A percentile compares a stretch with the other conserved stretches of the same genome.
phyloP scores from a whole-genome alignment of 345 rosid genomes.

The Eutrema yunnanense region DNA sequence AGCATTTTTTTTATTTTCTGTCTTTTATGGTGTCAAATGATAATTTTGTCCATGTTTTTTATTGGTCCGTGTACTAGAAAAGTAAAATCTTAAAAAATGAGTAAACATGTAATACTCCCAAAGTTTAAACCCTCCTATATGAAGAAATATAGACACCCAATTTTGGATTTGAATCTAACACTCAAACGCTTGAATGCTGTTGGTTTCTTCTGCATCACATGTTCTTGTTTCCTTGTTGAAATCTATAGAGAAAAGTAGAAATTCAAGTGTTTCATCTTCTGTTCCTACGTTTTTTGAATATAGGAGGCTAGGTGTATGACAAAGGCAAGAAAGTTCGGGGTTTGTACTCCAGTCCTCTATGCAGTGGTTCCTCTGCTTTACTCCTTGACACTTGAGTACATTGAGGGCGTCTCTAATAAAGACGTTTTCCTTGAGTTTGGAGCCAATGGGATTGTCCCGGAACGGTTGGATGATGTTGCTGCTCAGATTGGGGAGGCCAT shows the following conservation, averaged over 20 bases:
- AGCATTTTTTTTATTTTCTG: no score
- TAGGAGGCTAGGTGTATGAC: conserved; percentile 98
- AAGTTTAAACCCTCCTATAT: no score
- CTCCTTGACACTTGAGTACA: conserved; percentile 73
- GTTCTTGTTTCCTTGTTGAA: neutral
- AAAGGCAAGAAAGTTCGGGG: conserved; percentile 88
- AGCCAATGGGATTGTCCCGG: conserved; percentile 50
- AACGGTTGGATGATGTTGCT: conserved; percentile 65
- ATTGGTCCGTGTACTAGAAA: no score
- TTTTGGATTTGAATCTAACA: conserved; percentile 79
- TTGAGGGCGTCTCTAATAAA: conserved; percentile 75
- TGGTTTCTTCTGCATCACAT: conserved; percentile 15
- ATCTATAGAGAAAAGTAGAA: neutral
- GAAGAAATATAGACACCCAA: conserved; percentile 92
- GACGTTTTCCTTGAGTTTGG: conserved; percentile 81
- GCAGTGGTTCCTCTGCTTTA: conserved; percentile 67
- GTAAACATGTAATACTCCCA: no score
- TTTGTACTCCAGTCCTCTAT: conserved; percentile 68
- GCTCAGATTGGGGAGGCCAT: conserved; percentile 79
- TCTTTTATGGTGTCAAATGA: no score
- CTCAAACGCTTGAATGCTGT: conserved; percentile 87
- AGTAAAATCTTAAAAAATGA: no score
- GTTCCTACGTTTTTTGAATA: conserved; percentile 13
- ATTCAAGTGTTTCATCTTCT: neutral
- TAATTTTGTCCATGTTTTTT: no score